Base-by-base conservation (phyloP, 371 early-diverging fungal genomes). In the Vairimorpha necatrix region DNA sequence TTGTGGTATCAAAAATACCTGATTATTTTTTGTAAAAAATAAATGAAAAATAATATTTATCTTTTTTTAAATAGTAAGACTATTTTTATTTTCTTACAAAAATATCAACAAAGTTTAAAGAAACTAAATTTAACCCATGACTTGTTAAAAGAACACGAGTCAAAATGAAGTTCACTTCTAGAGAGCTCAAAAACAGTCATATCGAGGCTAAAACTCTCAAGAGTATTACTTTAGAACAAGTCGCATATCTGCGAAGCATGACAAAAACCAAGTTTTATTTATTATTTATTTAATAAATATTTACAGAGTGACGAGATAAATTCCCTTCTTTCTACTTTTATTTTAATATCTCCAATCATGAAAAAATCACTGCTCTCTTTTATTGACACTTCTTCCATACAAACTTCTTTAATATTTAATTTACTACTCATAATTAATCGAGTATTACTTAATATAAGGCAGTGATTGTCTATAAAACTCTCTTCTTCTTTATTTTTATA, bases 1-100 rank as follows among this genome's bases (percentile, higher is more conserved):
- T 94, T 82, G 94, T 94, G 72, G 91, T 93, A 56, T 90, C 94
- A 74, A 90, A 94, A 75, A 95, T 95, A n/a, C 96, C 96, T 53
- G 95, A 98, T 85, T 98, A 95, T 86, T 95, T 95, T 88, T 87
- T 95, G 88, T 96, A 88, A 87, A 53, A 20, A 13, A 34, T n/a
- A 20, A 47, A 7, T 30, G 28, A 22, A 16, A 28, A 42, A 16
- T 24, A 16, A 60, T 60, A 20, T 28, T 26, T 20, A 2, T 26
- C 24, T 60, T 28, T 28, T 28, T 32, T n/a, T 13, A 60, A 28
- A 28, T 26, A 32, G 30, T 42, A 42, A 42, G 16, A 42, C 16
- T 16, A 42, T 42, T 42, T 42, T n/a, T n/a, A n/a, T n/a, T n/a
- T n/a, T n/a, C n/a, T n/a, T n/a, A n/a, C n/a, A n/a, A n/a, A n/a